These are phyloP conservation scores for Pichia sp. DNA, from an alignment of 1,139 yeast genomes.

Conservation along the genomic window DNA sequence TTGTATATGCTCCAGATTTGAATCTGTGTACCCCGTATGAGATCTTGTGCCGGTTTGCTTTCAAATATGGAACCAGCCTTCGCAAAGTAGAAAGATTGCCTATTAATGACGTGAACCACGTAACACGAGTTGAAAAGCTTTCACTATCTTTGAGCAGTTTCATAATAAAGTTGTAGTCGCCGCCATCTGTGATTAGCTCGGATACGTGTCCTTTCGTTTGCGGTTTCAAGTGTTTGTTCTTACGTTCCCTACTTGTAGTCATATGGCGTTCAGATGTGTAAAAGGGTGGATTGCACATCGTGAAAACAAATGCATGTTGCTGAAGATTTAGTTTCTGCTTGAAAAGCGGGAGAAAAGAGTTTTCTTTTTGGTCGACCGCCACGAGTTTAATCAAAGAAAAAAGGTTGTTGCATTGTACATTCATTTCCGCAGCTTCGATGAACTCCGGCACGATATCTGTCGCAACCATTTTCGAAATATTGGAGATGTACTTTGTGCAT, in stretches of 20 bases:
- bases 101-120: conserved; percentile 39
- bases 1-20: conserved; percentile 32
- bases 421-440: conserved; percentile 26
- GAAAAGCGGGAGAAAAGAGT: conserved; percentile 10
- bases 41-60: conserved; percentile 18
- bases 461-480: conserved; percentile 25
- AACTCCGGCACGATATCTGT: conserved; percentile 36
- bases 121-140: conserved; percentile 10
- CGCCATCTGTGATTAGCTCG: conserved; percentile 40
- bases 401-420: conserved; percentile 26
- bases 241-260: conserved; percentile 15
- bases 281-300: conserved; percentile 46
- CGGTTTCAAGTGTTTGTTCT: conserved; percentile 13
- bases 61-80: conserved; percentile 17
- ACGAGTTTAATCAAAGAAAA: conserved; percentile 13
- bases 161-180: conserved; percentile 37
- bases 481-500: conserved; percentile 22
- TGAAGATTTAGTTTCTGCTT: not conserved
- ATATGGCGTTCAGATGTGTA: conserved; percentile 35
- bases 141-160: conserved; percentile 34
- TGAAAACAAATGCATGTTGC: conserved; percentile 22
- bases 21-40: conserved; percentile 33
- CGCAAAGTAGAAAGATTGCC: conserved; percentile 34
- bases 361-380: conserved; percentile 10
- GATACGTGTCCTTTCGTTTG: conserved; percentile 6